Base-by-base conservation (phyloP, 345 rosid species). In the Sapria himalayana region DNA sequence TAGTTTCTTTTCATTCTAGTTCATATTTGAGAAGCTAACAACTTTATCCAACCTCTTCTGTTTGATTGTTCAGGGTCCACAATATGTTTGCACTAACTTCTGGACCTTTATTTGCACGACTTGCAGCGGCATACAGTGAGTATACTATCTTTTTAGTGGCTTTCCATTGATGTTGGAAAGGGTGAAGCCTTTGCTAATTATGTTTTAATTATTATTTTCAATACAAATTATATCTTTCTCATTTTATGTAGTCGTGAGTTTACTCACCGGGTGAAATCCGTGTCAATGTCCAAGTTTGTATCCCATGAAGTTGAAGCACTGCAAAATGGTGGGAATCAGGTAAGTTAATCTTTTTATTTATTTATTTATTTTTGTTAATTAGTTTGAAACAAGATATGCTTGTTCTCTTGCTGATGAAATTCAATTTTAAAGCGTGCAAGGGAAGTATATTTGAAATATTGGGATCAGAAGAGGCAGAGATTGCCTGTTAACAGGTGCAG, bases 291-390 rank as follows among this genome's bases (percentile, higher is more conserved):
- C 4, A 89, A 74, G 61, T 89, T 89, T 64, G 74, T 84, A 49
- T 72, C 81, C 37, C 78, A 82, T 65, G 95, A 89, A 68, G 98
- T 89, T 55, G 93, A 82, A 58, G 76, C 77, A 22, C 95, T 89
- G 64, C 95, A 89, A 58, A 74, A 57, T 51, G 98, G 98, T 48
- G 95, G 98, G 38, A 89, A 89, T 73, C 95, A 89, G 95, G 95
- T 89, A 62, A 13, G 13, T 40, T 32, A 38, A 25, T n/a, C n/a
- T n/a, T n/a, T n/a, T n/a, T n/a, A n/a, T n/a, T n/a, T n/a, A n/a
- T n/a, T n/a, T n/a, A n/a, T n/a, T n/a, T n/a, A n/a, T n/a, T n/a
- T n/a, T n/a, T n/a, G n/a, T n/a, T n/a, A n/a, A n/a, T n/a, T n/a
- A n/a, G n/a, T n/a, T n/a, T n/a, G 29, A 53, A 56, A 27, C 19